Percentiles rank a stretch among this genome's conserved stretches.
phyloP scores from a whole-genome alignment of 2,329 filamentous ascomycete genomes.

The Fusarium drepaniforme region DNA sequence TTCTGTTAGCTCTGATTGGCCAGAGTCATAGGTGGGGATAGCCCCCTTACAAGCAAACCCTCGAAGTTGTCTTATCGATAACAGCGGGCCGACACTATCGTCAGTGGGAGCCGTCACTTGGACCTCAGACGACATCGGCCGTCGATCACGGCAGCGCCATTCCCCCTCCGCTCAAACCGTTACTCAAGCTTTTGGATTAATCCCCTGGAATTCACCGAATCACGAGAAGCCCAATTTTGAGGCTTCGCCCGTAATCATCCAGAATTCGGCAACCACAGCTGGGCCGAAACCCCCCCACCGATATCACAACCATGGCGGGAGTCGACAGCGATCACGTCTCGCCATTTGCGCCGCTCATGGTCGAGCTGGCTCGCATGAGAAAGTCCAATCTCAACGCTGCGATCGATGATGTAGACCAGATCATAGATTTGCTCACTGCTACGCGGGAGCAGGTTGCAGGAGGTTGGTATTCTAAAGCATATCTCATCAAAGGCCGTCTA shows the following conservation, averaged over 20 bases:
- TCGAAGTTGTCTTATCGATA: conserved; percentile 40
- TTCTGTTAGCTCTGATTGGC: neutral
- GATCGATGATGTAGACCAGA: conserved; percentile 83
- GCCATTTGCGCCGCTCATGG: conserved; percentile 70
- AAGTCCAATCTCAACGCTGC: conserved; percentile 76
- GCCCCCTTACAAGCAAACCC: conserved; percentile 38
- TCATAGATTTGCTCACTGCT: conserved; percentile 80
- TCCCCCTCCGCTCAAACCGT: conserved; percentile 9
- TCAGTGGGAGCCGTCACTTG: conserved; percentile 21
- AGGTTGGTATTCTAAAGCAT: conserved; percentile 58
- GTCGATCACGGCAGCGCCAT: conserved; percentile 21
- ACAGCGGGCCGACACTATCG: conserved; percentile 22
- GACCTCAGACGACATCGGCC: conserved; percentile 38
- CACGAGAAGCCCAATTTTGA: neutral
- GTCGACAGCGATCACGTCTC: conserved; percentile 53
- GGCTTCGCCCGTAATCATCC: neutral
- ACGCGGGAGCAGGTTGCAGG: conserved; percentile 80
- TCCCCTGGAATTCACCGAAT: neutral
- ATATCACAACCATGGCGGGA: conserved; percentile 47
- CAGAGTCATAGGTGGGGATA: conserved; percentile 4
- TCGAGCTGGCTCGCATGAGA: conserved; percentile 80
- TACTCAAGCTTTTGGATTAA: conserved; percentile 10
- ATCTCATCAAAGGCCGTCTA: conserved; percentile 12
- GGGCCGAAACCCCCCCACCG: conserved; percentile 3
- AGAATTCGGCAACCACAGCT: neutral